Evolutionary conservation across 1,139 yeast genomes (phyloP).

Genomic region (Saccharomyces hybrid): DNA sequence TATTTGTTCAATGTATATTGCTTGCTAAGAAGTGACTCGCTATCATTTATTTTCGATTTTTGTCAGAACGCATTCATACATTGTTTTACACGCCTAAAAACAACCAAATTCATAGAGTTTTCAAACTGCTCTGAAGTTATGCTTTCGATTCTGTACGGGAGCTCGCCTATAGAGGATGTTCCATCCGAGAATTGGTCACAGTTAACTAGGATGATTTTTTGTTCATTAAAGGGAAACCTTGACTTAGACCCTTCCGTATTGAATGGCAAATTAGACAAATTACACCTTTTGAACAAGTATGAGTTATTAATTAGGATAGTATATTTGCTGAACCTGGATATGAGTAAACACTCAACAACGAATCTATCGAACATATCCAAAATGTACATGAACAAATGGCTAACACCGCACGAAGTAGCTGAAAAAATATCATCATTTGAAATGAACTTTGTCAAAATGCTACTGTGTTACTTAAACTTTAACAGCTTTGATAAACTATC

Average conservation of each 20-base stretch:
- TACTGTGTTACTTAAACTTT: constrained; percentile 35
- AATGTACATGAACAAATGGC: constrained; percentile 26
- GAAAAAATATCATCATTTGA: constrained; percentile 30
- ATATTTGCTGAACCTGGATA: constrained; percentile 30
- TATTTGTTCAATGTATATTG: constrained; percentile 18
- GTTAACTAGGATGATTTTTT: constrained; percentile 17
- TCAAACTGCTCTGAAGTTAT: constrained; percentile 17
- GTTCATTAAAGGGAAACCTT: constrained; percentile 20
- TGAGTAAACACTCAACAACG: constrained; percentile 23
- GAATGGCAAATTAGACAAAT: constrained; percentile 14
- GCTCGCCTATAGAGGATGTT: constrained; percentile 7
- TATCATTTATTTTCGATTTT: constrained; percentile 13
- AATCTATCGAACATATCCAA: constrained; percentile 26
- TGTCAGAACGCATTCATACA: constrained; percentile 12
- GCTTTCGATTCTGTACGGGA: constrained; percentile 19
- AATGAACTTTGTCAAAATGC: constrained; percentile 29
- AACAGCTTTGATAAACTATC: constrained; percentile 33
- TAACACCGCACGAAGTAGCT: constrained; percentile 6
- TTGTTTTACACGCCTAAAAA: constrained; percentile 10
- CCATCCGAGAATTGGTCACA: constrained; percentile 13
- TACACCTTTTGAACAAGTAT: constrained; percentile 21
- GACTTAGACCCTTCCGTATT: constrained; percentile 12
- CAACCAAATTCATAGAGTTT: constrained; percentile 6
- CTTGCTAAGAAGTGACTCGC: constrained; percentile 6
- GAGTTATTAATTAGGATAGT: constrained; percentile 29